Evolutionary conservation across 2,329 filamentous ascomycete species (phyloP).

Genomic region (Claviceps maximensis): DNA sequence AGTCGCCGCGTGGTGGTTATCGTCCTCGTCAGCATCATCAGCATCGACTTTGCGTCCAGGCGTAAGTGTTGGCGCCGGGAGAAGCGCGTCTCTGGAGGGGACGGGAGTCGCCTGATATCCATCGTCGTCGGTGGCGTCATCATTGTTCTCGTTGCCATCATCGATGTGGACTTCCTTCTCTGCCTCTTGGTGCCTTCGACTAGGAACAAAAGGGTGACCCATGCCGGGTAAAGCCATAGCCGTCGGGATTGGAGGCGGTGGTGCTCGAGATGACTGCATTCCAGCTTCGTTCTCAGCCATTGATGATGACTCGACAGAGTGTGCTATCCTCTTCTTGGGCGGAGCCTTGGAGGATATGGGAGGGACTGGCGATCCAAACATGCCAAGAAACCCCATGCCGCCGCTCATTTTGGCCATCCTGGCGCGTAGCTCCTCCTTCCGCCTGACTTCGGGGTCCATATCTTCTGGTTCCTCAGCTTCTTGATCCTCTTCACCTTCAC

Average conservation of each 20-base stretch:
- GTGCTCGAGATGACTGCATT: conserved; percentile 25
- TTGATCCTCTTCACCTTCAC: conserved; percentile 42
- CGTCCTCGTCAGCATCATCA: conserved; percentile 23
- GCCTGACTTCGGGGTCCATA: conserved; percentile 72
- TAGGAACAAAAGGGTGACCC: conserved; percentile 40
- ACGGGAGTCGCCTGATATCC: conserved; percentile 4
- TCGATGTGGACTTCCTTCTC: conserved; percentile 13
- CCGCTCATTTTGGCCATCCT: conserved; percentile 98
- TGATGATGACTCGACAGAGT: conserved; percentile 22
- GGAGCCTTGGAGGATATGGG: conserved; percentile 37
- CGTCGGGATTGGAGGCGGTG: conserved; percentile 42
- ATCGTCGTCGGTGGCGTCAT: neutral
- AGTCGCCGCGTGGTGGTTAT: conserved; percentile 22
- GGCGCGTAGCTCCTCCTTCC: conserved; percentile 78
- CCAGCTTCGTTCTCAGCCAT: conserved; percentile 28
- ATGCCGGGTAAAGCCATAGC: conserved; percentile 62
- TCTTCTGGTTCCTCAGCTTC: conserved; percentile 74
- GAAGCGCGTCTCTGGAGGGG: conserved; percentile 15
- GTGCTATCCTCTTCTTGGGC: conserved; percentile 37
- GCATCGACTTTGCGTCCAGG: conserved; percentile 7
- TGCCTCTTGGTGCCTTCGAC: conserved; percentile 22
- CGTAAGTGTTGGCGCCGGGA: conserved; percentile 16
- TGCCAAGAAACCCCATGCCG: conserved; percentile 90
- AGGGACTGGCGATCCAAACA: conserved; percentile 68
- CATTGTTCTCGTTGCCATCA: neutral